Evolutionary conservation across 305 asterid species (phyloP), one percentile per base, ranked within the genome.

Genomic region (Plantago lanceolata): DNA sequence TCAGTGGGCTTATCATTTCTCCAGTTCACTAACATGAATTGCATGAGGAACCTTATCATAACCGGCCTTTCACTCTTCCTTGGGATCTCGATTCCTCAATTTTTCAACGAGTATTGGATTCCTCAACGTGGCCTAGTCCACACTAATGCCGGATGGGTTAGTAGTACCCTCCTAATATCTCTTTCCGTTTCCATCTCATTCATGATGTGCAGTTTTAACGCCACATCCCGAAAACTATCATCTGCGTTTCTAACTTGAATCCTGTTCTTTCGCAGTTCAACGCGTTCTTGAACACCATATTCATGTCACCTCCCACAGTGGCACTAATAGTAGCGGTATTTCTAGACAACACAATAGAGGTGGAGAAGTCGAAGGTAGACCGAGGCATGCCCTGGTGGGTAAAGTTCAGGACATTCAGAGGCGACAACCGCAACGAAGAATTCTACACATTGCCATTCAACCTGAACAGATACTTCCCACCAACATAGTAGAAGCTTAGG

Each of bases 301-400:
- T 92, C 81, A 80, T 88, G 54, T 92, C 98, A 8, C 94, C 95
- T 6, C 95, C 98, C 0, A 85, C 90, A 0, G 95, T 92, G 44
- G 96, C 87, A 52, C 60, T 92, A 70, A 82, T 89, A 54, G 65
- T 92, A 16, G 96, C 98, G 0, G 96, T 92, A 28, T 85, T 92
- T 51, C 85, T 92, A 0, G 98, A 92, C 82, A 92, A 92, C 89
- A 92, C 98, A 9, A 26, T 92, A 55, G 98, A 89, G 5, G 98
- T 89, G 66, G 96, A 92, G 78, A 85, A 84, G 69, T 87, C 98
- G 29, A 92, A 92, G 82, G 87, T 79, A 76, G 96, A 92, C 35
- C 75, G 98, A 0, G 98, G 98, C 16, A 92, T 92, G 98, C 96
- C 98, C 16, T 92, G 96, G 96, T 92, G 98, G 98, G 77, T 81